Percentiles rank a stretch among this genome's conserved stretches.
Evolutionary conservation across 257 asterid genomes (phyloP).

Genomic region (Penstemon barbatus): DNA sequence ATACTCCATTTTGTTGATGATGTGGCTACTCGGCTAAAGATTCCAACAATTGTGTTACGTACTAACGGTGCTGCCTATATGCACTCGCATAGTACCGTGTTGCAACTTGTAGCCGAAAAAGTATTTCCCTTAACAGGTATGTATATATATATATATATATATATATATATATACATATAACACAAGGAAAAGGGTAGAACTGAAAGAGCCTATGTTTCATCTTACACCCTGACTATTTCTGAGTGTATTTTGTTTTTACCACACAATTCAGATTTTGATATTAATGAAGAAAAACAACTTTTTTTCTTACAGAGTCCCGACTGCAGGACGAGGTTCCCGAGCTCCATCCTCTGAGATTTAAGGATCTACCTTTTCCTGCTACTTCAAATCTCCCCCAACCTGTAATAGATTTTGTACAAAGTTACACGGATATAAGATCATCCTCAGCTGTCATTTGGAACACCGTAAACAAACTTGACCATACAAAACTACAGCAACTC

Average conservation of each 20-base stretch:
- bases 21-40: constrained; percentile 34
- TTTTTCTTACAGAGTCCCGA: constrained; percentile 34
- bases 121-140: constrained; percentile 44
- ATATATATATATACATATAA: constrained; percentile 22
- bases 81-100: constrained; percentile 30
- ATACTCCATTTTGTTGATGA: constrained; percentile 40
- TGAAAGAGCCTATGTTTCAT: constrained; percentile 31
- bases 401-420: constrained; percentile 22
- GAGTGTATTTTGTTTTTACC: constrained; percentile 50
- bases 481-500: constrained; percentile 26
- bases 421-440: constrained; percentile 34
- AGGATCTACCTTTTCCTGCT: constrained; percentile 39
- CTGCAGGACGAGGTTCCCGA: constrained; percentile 35
- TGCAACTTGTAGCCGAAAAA: constrained; percentile 29
- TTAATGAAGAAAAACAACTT: constrained; percentile 10
- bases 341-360: constrained; percentile 36
- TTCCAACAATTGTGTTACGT: constrained; percentile 51
- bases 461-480: constrained; percentile 38
- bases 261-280: constrained; percentile 28
- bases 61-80: constrained; percentile 35
- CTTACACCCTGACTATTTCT: constrained; percentile 39
- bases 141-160: constrained; percentile 32
- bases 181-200: constrained; percentile 3
- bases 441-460: constrained; percentile 52
- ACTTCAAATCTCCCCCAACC: constrained; percentile 15